Conservation (phyloP, 2,329 filamentous ascomycete species). For the Cordyceps tenuipes region DNA sequence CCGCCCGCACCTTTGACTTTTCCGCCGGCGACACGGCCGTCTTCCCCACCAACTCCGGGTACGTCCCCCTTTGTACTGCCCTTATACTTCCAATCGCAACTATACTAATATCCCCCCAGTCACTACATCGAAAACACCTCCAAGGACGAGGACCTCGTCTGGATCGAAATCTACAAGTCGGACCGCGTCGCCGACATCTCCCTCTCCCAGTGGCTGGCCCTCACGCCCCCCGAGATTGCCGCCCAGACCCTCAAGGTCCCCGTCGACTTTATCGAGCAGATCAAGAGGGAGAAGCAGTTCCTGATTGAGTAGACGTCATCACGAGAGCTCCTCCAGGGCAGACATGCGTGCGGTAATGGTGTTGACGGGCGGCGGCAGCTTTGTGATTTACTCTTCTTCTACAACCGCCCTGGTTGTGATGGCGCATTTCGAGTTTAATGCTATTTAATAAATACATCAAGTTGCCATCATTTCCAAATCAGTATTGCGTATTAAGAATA, state of each 20-base stretch:
- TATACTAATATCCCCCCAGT: too few relatives aligned
- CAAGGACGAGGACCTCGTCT: constrained; percentile 53
- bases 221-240: constrained; percentile 56
- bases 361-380: neutral
- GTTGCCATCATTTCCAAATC: neutral
- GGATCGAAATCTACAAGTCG: constrained; percentile 62
- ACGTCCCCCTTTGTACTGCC: constrained; percentile 15
- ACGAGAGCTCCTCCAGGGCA: neutral
- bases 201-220: constrained; percentile 59
- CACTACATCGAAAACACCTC: constrained; percentile 66
- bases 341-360: neutral
- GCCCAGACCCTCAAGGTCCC: constrained; percentile 52
- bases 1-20: constrained; percentile 60
- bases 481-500: neutral
- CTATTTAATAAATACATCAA: neutral
- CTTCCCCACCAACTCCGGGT: constrained; percentile 57
- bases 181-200: constrained; percentile 59
- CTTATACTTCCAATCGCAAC: too few relatives aligned
- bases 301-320: constrained; percentile 22
- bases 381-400: neutral
- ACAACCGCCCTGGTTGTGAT: neutral
- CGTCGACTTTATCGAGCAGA: constrained; percentile 42
- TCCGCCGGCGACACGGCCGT: constrained; percentile 58
- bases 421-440: neutral
- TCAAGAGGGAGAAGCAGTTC: constrained; percentile 59